Evolutionary conservation across 1,284 basidiomycete species (phyloP).

Genomic region (Spongispora temasekensis): DNA sequence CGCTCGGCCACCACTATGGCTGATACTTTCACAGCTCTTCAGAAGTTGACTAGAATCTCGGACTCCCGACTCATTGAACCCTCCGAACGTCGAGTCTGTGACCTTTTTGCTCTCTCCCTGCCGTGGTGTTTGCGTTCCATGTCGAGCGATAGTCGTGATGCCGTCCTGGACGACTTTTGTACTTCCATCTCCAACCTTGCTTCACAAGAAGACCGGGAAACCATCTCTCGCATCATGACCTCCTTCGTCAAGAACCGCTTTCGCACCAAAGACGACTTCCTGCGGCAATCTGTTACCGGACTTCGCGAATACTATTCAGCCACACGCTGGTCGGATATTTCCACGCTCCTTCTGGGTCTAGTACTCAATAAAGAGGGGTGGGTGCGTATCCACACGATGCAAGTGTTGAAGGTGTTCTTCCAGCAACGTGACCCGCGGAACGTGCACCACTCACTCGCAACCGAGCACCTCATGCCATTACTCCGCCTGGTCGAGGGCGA

Average conservation of each 20-base stretch:
- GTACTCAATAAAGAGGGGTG: constrained; percentile 86
- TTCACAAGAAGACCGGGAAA: constrained; percentile 67
- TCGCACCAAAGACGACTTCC: constrained; percentile 91
- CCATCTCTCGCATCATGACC: constrained; percentile 83
- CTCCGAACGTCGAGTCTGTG: constrained; percentile 72
- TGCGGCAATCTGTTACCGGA: constrained; percentile 85
- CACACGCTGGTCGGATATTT: constrained; percentile 74
- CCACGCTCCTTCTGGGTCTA: constrained; percentile 81
- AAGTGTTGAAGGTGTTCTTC: constrained; percentile 87
- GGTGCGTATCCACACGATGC: constrained; percentile 83
- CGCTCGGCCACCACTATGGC: constrained; percentile 76
- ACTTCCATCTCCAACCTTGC: constrained; percentile 76
- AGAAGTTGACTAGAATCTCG: constrained; percentile 62
- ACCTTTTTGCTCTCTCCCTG: constrained; percentile 82
- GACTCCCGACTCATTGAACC: constrained; percentile 75
- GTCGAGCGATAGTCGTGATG: constrained; percentile 63
- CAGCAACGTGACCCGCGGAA: constrained; percentile 81
- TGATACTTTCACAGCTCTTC: constrained; percentile 72
- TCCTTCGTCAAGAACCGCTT: constrained; percentile 89
- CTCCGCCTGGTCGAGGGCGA: constrained; percentile 85
- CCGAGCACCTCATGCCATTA: constrained; percentile 89
- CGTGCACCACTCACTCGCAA: constrained; percentile 73
- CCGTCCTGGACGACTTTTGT: constrained; percentile 69
- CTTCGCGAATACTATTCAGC: constrained; percentile 80
- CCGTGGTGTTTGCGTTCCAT: constrained; percentile 90